These are phyloP conservation scores for Acorus gramineus DNA, from an alignment of 106 monocot genomes.

Conservation along the genomic window DNA sequence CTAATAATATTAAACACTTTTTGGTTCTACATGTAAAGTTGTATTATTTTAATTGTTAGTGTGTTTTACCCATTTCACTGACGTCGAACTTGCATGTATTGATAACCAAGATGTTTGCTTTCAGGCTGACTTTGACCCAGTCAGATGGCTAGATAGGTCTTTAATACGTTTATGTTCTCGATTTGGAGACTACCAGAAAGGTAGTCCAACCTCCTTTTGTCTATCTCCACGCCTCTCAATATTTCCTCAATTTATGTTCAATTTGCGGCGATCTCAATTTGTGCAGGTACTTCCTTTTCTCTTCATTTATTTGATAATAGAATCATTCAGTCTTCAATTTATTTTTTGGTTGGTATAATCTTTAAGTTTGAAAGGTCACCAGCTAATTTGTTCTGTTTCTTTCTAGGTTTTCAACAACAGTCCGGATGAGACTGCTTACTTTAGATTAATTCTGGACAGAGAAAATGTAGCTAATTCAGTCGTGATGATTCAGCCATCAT, in stretches of 20 bases:
- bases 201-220: slow-evolving; percentile 77
- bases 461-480: slow-evolving; percentile 85
- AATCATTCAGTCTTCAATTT: not conserved
- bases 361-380: not conserved
- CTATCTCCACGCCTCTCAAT: slow-evolving; percentile 85
- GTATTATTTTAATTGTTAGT: too few relatives aligned
- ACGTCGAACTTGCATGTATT: too few relatives aligned
- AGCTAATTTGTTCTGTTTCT: too few relatives aligned
- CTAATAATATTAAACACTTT: too few relatives aligned
- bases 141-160: slow-evolving; percentile 93
- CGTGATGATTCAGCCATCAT: slow-evolving; percentile 94
- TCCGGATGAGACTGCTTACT: slow-evolving; percentile 98
- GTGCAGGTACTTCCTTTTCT: slow-evolving; percentile 56
- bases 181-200: slow-evolving; percentile 95
- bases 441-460: slow-evolving; percentile 75
- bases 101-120: not conserved
- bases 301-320: too few relatives aligned
- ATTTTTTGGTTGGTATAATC: not conserved
- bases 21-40: too few relatives aligned
- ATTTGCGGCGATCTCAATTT: slow-evolving; percentile 93
- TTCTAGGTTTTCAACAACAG: slow-evolving; percentile 79
- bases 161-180: slow-evolving; percentile 81
- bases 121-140: slow-evolving; percentile 92
- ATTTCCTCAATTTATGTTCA: slow-evolving; percentile 93
- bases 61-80: too few relatives aligned